A percentile compares a stretch with the other conserved stretches of the same genome.
Conservation (phyloP, 257 asterid genomes). For the Nemophila menziesii region DNA sequence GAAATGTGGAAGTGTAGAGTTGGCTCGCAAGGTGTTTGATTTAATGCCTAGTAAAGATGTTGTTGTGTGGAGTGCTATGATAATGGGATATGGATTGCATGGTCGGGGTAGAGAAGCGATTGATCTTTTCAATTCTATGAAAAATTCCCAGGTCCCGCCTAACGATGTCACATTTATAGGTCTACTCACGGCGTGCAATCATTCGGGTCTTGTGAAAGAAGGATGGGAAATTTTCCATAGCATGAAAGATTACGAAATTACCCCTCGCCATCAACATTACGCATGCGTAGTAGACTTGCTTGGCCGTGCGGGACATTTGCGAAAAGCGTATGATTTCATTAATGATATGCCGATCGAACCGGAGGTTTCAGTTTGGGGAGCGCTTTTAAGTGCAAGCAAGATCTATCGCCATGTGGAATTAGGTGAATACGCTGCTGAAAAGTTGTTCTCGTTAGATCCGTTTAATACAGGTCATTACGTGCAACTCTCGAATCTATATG, state of each 20-base stretch:
- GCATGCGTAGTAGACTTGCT: constrained; percentile 46
- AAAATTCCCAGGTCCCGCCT: constrained; percentile 19
- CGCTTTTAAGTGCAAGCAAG: constrained; percentile 51
- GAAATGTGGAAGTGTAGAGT: constrained; percentile 51
- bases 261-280: constrained; percentile 42
- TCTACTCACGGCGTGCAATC: constrained; percentile 53
- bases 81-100: constrained; percentile 44
- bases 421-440: constrained; percentile 48
- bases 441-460: constrained; percentile 34
- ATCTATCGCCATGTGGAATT: constrained; percentile 27
- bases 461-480: constrained; percentile 42
- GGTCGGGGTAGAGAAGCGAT: constrained; percentile 49
- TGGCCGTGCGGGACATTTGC: constrained; percentile 43
- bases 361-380: constrained; percentile 53
- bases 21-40: constrained; percentile 43
- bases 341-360: constrained; percentile 38
- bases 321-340: constrained; percentile 33
- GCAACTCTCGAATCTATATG: constrained; percentile 59
- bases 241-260: constrained; percentile 31
- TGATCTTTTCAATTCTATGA: constrained; percentile 38
- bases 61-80: constrained; percentile 57
- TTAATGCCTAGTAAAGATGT: constrained; percentile 28
- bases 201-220: constrained; percentile 43
- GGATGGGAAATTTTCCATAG: constrained; percentile 49
- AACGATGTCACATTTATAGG: constrained; percentile 52